These are phyloP conservation scores for Acidiella bohemica DNA, from an alignment of 495 filamentous ascomycete genomes.

Conservation along the genomic window DNA sequence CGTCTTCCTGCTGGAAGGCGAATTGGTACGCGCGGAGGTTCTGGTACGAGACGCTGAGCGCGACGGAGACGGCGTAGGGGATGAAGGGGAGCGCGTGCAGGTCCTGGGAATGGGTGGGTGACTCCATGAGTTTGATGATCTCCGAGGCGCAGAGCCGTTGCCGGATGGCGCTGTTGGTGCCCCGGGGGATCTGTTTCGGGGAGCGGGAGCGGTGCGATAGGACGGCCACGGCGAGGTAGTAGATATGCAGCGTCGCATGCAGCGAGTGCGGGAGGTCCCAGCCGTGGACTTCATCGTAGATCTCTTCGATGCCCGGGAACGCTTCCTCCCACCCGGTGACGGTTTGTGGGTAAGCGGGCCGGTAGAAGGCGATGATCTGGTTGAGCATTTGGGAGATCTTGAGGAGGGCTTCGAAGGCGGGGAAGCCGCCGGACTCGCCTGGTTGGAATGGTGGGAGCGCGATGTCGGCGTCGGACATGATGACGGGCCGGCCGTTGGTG, in stretches of 20 bases:
- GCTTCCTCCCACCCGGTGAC: slow-evolving; percentile 41
- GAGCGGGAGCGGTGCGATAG: slow-evolving; percentile 39
- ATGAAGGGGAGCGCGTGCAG: slow-evolving; percentile 51
- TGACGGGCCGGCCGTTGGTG: slow-evolving; percentile 49
- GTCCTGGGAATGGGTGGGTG: slow-evolving; percentile 35
- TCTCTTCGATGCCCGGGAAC: slow-evolving; percentile 54
- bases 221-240: slow-evolving; percentile 58
- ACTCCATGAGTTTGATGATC: slow-evolving; percentile 46
- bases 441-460: slow-evolving; percentile 23
- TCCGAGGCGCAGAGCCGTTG: slow-evolving; percentile 51
- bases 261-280: slow-evolving; percentile 57
- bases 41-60: slow-evolving; percentile 52
- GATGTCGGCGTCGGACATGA: slow-evolving; percentile 54
- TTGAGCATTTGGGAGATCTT: slow-evolving; percentile 44
- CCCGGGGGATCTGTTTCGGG: slow-evolving; percentile 27
- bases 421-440: slow-evolving; percentile 11
- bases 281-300: slow-evolving; percentile 51
- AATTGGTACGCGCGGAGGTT: slow-evolving; percentile 54
- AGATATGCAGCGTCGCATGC: slow-evolving; percentile 50
- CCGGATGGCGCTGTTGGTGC: slow-evolving; percentile 41
- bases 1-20: slow-evolving; percentile 48
- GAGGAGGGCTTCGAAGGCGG: slow-evolving; percentile 41
- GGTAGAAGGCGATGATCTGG: slow-evolving; percentile 53
- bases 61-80: slow-evolving; percentile 52
- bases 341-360: slow-evolving; percentile 35